These are phyloP conservation scores for Fusarium paranaense DNA, from an alignment of 2,329 filamentous ascomycete genomes.

Conservation along the genomic window DNA sequence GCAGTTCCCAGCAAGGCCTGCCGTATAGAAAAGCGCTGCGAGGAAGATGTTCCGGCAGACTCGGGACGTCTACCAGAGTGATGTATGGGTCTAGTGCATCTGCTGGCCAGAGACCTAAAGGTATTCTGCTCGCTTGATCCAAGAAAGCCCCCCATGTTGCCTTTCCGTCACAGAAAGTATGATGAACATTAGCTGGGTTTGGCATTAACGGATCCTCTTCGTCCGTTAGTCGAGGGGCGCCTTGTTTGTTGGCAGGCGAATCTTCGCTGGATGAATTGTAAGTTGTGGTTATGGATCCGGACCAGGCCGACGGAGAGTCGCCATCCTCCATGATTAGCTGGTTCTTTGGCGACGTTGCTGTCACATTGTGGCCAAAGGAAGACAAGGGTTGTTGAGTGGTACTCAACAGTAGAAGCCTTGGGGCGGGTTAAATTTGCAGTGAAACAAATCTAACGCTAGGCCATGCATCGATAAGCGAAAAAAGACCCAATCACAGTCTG, in stretches of 20 bases:
- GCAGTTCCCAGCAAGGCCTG: neutral
- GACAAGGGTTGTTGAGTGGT: neutral
- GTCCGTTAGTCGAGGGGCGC: neutral
- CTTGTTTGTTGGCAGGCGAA: neutral
- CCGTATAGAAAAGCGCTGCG: neutral
- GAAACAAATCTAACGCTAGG: no score
- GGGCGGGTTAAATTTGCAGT: no score
- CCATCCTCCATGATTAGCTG: neutral
- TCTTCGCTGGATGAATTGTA: neutral
- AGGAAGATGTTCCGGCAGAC: conserved; percentile 1
- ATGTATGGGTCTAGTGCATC: neutral
- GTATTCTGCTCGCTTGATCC: neutral
- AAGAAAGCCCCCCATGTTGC: neutral
- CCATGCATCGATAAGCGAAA: no score
- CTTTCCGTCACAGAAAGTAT: conserved; percentile 4
- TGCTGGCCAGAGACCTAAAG: neutral
- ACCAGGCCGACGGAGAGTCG: neutral
- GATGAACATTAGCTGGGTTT: neutral
- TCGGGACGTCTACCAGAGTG: neutral
- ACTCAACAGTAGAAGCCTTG: no score
- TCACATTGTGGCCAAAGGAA: neutral
- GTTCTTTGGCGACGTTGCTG: neutral
- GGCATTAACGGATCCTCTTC: conserved; percentile 2
- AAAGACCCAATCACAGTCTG: no score
- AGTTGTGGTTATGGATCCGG: neutral